Evolutionary conservation across 1,284 basidiomycete species (phyloP).

Genomic region (Tilletia horrida): DNA sequence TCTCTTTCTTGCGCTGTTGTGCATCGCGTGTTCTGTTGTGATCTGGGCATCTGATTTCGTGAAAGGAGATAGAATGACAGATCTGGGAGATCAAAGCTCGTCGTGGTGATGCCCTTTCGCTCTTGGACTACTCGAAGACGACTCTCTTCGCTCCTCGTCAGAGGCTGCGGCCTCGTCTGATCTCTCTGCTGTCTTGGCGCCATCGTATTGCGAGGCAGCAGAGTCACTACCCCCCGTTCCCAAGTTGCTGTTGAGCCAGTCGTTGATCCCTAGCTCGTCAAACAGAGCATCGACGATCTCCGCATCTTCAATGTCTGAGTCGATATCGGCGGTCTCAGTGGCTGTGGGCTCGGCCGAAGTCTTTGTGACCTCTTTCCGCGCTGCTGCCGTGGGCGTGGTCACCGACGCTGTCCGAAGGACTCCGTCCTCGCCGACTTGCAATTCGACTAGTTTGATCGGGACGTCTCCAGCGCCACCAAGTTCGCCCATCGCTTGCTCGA

Average conservation of each 20-base stretch:
- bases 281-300: slow-evolving; percentile 15
- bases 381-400: neutral
- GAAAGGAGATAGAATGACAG: no score
- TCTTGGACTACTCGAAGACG: no score
- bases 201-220: no score
- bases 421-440: neutral
- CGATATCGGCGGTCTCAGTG: neutral
- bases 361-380: neutral
- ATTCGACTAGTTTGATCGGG: neutral
- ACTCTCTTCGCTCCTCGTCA: no score
- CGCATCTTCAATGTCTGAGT: neutral
- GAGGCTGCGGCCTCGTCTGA: no score
- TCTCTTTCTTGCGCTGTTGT: no score
- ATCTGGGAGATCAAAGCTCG: no score
- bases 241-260: neutral
- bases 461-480: neutral
- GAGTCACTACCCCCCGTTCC: neutral
- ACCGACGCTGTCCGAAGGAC: neutral
- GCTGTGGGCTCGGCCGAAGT: neutral
- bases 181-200: no score
- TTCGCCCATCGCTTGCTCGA: neutral
- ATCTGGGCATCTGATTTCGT: no score
- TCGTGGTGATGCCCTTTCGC: no score
- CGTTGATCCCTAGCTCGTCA: slow-evolving; percentile 5
- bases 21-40: no score